phyloP scores from a whole-genome alignment of 805 yeast genomes.

The Saturnispora ahearnii region DNA sequence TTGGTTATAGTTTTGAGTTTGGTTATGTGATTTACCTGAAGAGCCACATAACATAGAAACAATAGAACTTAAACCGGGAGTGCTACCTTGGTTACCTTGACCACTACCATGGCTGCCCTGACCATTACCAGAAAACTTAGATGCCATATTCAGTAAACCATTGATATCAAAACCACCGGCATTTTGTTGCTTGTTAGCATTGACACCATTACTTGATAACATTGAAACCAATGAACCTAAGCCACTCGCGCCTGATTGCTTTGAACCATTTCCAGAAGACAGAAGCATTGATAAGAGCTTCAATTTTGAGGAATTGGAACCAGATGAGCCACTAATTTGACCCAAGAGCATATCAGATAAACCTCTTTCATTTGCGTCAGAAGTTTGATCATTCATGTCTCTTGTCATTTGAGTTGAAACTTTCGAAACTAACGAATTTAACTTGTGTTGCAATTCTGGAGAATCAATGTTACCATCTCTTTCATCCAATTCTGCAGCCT shows the following conservation, averaged over 20 bases:
- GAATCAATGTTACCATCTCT: constrained; percentile 25
- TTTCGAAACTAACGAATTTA: constrained; percentile 17
- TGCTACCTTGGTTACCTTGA: constrained; percentile 2
- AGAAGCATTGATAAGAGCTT: constrained; percentile 21
- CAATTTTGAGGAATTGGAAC: constrained; percentile 22
- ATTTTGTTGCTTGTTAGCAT: constrained; percentile 15
- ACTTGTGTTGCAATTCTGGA: constrained; percentile 25
- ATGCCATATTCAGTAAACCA: constrained; percentile 15
- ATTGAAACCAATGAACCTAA: constrained; percentile 21
- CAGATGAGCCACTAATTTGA: constrained; percentile 22
- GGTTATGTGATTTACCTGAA: not conserved
- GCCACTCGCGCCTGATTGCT: constrained; percentile 9
- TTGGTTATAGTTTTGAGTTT: constrained; percentile 6
- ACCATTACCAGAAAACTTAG: constrained; percentile 2
- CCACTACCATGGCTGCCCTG: constrained; percentile 1
- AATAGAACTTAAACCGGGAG: constrained; percentile 16
- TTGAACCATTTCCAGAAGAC: constrained; percentile 10
- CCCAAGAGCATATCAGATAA: constrained; percentile 21
- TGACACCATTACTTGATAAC: constrained; percentile 21
- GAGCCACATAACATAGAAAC: constrained; percentile 14
- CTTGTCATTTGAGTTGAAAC: constrained; percentile 19
- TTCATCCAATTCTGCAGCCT: constrained; percentile 27
- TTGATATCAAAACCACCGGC: constrained; percentile 25
- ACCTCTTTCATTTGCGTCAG: constrained; percentile 23
- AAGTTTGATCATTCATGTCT: constrained; percentile 17